These are phyloP conservation scores for Myriosclerotinia curreyana DNA, from an alignment of 2,329 filamentous ascomycete species.

Conservation along the genomic window DNA sequence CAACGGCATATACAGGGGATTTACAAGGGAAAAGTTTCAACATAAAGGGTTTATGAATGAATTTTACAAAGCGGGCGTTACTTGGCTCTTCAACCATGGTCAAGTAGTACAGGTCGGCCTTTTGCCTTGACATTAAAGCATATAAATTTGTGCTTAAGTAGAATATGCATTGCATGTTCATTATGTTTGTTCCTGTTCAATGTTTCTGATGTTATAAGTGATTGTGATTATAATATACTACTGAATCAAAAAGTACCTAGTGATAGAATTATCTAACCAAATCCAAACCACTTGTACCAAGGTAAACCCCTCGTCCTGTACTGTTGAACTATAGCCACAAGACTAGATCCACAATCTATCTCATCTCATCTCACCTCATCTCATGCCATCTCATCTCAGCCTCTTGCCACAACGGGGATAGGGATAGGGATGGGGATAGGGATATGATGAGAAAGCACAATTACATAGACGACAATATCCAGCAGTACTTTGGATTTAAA, in stretches of 20 bases:
- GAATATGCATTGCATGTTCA: slow-evolving; percentile 23
- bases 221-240: background rate
- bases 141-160: slow-evolving; percentile 27
- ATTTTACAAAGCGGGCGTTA: slow-evolving; percentile 40
- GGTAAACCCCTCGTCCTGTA: too few relatives aligned
- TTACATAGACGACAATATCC: too few relatives aligned
- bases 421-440: too few relatives aligned
- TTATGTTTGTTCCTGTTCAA: background rate
- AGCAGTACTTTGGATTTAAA: too few relatives aligned
- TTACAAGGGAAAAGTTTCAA: slow-evolving; percentile 40
- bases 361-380: too few relatives aligned
- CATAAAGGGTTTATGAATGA: slow-evolving; percentile 34
- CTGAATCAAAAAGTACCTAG: background rate
- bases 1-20: slow-evolving; percentile 53
- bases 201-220: background rate
- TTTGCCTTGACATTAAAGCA: slow-evolving; percentile 35
- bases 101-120: slow-evolving; percentile 39
- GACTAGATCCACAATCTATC: too few relatives aligned
- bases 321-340: too few relatives aligned
- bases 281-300: background rate
- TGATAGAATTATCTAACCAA: background rate
- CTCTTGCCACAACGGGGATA: too few relatives aligned
- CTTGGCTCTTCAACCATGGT: slow-evolving; percentile 43
- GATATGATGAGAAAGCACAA: too few relatives aligned
- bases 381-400: too few relatives aligned